phyloP scores from a whole-genome alignment of 768 basidiomycete genomes.

The Kwoniella sp. region DNA sequence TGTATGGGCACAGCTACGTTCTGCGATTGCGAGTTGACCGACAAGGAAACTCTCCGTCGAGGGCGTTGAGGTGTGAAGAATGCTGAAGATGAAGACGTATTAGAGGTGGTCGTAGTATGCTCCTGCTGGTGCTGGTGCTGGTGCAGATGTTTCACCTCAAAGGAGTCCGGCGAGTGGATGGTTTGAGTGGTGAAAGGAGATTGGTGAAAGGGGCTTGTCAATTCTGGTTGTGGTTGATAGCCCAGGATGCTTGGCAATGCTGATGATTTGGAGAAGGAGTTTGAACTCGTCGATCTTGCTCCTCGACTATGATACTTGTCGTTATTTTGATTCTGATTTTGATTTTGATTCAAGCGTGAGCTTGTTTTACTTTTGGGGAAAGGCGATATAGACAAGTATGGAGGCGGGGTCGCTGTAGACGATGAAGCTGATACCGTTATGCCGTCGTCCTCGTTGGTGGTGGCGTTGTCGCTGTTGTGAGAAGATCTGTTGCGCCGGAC shows the following conservation, averaged over 20 bases:
- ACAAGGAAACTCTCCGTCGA: background rate
- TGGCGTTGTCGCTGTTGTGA: background rate
- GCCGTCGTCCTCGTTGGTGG: no score
- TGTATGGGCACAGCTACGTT: background rate
- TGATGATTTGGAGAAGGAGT: background rate
- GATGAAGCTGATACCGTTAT: background rate
- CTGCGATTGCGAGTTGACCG: background rate
- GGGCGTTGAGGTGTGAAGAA: conserved; percentile 8
- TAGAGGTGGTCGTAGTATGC: background rate
- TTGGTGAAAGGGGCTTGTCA: background rate
- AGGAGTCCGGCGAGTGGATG: background rate
- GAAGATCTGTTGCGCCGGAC: background rate
- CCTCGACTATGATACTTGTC: background rate
- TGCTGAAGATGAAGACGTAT: conserved; percentile 6
- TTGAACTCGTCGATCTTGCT: background rate
- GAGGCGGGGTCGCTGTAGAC: background rate
- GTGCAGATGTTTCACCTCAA: background rate
- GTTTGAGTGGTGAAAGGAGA: background rate
- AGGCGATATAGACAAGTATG: background rate
- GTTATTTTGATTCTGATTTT: background rate
- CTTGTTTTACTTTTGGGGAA: background rate
- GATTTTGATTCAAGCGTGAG: background rate
- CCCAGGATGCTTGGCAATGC: background rate
- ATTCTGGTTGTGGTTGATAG: background rate
- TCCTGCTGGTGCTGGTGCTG: background rate